Percentiles rank a stretch among this genome's conserved stretches.
phyloP scores from a whole-genome alignment of 1,284 basidiomycete species.

The Leccinum pallidistipes region DNA sequence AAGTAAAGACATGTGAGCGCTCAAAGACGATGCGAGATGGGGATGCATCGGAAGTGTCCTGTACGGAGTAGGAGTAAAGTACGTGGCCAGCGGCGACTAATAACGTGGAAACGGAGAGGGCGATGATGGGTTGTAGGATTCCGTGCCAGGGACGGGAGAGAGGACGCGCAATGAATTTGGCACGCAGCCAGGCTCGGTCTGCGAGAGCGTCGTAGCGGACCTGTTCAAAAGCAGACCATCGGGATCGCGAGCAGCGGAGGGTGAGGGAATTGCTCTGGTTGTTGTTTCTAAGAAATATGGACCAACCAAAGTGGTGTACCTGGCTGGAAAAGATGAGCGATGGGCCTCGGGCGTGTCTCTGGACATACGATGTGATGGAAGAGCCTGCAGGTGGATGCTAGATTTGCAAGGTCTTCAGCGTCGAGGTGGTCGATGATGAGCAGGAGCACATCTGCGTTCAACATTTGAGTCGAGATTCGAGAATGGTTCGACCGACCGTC shows the following conservation, averaged over 20 bases:
- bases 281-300: slow-evolving; percentile 47
- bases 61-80: slow-evolving; percentile 62
- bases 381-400: slow-evolving; percentile 48
- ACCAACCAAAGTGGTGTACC: slow-evolving; percentile 66
- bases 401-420: slow-evolving; percentile 44
- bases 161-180: slow-evolving; percentile 62
- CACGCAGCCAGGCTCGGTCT: slow-evolving; percentile 55
- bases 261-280: slow-evolving; percentile 52
- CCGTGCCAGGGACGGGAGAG: slow-evolving; percentile 62
- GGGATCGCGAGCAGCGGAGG: slow-evolving; percentile 43
- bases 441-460: slow-evolving; percentile 59
- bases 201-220: slow-evolving; percentile 54
- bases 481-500: no score
- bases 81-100: slow-evolving; percentile 61
- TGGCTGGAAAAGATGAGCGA: slow-evolving; percentile 30
- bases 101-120: slow-evolving; percentile 55
- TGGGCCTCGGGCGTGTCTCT: not conserved
- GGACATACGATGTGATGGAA: slow-evolving; percentile 51
- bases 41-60: slow-evolving; percentile 39
- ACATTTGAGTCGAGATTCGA: not conserved
- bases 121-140: slow-evolving; percentile 59
- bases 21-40: no score
- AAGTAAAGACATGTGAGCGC: no score
- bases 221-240: slow-evolving; percentile 48
- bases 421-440: slow-evolving; percentile 50